These are phyloP conservation scores for Thielaviopsis euricoi DNA, from an alignment of 2,329 filamentous ascomycete species.

Conservation along the genomic window DNA sequence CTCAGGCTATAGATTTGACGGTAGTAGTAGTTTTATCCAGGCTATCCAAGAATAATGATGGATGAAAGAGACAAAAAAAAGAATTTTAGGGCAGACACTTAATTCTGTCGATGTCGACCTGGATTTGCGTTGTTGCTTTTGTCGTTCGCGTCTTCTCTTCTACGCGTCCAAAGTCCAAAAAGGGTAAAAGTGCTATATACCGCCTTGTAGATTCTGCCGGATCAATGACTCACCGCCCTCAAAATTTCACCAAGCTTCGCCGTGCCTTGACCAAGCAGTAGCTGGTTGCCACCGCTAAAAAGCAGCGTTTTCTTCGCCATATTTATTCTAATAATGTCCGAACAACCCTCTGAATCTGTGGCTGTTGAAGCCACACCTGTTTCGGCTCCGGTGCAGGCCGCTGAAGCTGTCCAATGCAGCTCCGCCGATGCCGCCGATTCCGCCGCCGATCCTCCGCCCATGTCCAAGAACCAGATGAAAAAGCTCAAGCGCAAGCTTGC, in stretches of 20 bases:
- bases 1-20: neutral
- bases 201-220: slow-evolving; percentile 8
- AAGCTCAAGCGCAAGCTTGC: slow-evolving; percentile 53
- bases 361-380: neutral
- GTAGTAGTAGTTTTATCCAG: too few species aligned
- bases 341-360: neutral
- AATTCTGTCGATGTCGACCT: neutral
- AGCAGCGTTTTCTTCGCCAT: neutral
- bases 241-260: slow-evolving; percentile 8
- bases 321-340: slow-evolving; percentile 1
- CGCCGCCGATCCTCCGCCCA: slow-evolving; percentile 12
- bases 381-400: neutral
- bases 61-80: neutral
- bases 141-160: neutral
- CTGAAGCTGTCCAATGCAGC: neutral
- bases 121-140: neutral
- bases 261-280: neutral
- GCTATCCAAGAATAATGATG: neutral
- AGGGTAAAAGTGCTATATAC: slow-evolving; percentile 6
- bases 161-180: slow-evolving; percentile 9
- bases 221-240: slow-evolving; percentile 2
- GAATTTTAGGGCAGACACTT: neutral
- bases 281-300: neutral
- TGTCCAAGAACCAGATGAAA: slow-evolving; percentile 82
- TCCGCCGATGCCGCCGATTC: neutral